Evolutionary conservation across 495 filamentous ascomycete genomes (phyloP), one percentile per base, ranked within the genome.

Genomic region (Tricharina praecox): DNA sequence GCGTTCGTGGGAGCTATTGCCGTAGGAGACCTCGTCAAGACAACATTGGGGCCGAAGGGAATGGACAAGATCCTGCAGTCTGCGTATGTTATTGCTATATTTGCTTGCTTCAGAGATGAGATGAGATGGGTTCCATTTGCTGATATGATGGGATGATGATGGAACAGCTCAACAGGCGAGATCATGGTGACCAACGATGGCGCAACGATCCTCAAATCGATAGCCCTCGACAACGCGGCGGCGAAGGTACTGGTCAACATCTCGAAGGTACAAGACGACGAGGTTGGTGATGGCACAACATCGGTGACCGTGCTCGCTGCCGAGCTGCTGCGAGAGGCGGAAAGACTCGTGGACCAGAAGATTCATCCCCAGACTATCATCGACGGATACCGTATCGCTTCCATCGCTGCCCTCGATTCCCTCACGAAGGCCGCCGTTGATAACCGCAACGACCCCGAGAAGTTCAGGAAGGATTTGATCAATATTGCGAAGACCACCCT

Each of bases 61-160:
- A 96, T 96, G 92, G 92, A 97, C 69, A 96, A 97, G 71, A 97
- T 97, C 64, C 68, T 96, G 63, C 90, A 96, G 63, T 95, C 87
- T 67, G 92, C 86, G 81, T 93, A 74, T 51, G 38, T 48, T 38
- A 55, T 53, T 23, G 51, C 48, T 11, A 38, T 38, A 39, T 32
- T n/a, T n/a, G n/a, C n/a, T n/a, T n/a, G n/a, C n/a, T n/a, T n/a
- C n/a, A n/a, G n/a, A n/a, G n/a, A n/a, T n/a, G n/a, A n/a, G n/a
- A n/a, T n/a, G n/a, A n/a, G n/a, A n/a, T n/a, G n/a, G n/a, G n/a
- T n/a, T n/a, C n/a, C n/a, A n/a, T n/a, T n/a, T n/a, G n/a, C n/a
- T n/a, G n/a, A n/a, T n/a, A n/a, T n/a, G n/a, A n/a, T n/a, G n/a
- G n/a, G n/a, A n/a, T n/a, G n/a, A n/a, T n/a, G n/a, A n/a, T n/a